phyloP scores from a whole-genome alignment of 179 eudicot species.

The Silene noctiflora region DNA sequence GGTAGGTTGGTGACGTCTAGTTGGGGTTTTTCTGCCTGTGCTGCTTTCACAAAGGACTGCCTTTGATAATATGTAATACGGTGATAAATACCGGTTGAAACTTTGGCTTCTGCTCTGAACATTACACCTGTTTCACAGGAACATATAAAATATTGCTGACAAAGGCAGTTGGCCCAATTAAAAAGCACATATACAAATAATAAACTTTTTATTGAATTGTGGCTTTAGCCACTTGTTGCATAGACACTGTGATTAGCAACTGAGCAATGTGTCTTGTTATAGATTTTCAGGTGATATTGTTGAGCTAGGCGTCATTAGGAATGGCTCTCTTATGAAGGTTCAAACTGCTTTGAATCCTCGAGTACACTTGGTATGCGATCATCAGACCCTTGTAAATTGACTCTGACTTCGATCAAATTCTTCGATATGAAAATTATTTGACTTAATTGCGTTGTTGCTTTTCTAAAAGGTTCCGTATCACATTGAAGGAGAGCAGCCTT shows the following conservation, averaged over 20 bases:
- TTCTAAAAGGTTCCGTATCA: conserved; percentile 78
- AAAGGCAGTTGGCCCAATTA: not conserved
- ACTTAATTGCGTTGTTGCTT: conserved; percentile 2
- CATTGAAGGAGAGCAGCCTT: conserved; percentile 88
- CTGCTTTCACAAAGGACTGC: not conserved
- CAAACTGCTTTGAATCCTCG: conserved; percentile 69
- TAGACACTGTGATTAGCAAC: conserved; percentile 2
- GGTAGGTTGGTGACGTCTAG: not conserved
- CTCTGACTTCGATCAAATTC: not conserved
- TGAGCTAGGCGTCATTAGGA: conserved; percentile 86
- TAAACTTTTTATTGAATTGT: not conserved
- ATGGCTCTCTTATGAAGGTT: conserved; percentile 66
- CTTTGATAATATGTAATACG: conserved; percentile 1
- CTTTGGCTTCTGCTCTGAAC: not conserved
- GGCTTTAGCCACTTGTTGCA: not conserved
- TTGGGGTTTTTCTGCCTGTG: not conserved
- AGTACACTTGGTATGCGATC: conserved; percentile 70
- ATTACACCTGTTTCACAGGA: not conserved
- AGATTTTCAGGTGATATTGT: conserved; percentile 80
- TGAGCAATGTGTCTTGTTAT: conserved; percentile 22
- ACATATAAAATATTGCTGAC: conserved; percentile 5
- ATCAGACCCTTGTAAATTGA: conserved; percentile 14
- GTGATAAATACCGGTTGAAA: not conserved
- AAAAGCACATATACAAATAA: conserved; percentile 4
- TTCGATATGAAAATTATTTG: not conserved